Conservation (phyloP, 2,329 filamentous ascomycete species). For the Rhynchosporium agropyri region DNA sequence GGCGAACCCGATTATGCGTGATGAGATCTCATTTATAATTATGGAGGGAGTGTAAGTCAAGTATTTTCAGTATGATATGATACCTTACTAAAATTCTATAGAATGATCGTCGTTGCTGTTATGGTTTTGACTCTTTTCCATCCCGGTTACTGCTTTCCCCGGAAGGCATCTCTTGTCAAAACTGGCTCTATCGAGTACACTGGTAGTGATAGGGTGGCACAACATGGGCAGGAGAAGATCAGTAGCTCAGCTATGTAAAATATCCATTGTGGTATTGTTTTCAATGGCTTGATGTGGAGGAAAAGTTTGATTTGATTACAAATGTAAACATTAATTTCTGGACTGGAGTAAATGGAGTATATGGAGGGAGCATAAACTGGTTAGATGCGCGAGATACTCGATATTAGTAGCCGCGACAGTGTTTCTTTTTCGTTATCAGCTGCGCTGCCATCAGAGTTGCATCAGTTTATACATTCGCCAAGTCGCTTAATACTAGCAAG, state of each 20-base stretch:
- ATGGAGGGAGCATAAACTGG: neutral
- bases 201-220: slow-evolving; percentile 7
- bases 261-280: no score
- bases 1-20: slow-evolving; percentile 65
- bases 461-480: no score
- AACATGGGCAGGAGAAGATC: slow-evolving; percentile 12
- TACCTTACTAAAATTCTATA: slow-evolving; percentile 5
- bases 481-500: no score
- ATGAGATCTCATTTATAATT: slow-evolving; percentile 60
- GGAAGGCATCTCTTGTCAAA: slow-evolving; percentile 4
- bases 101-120: slow-evolving; percentile 52
- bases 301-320: neutral
- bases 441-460: no score
- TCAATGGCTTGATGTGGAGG: neutral
- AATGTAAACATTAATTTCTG: neutral
- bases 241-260: neutral
- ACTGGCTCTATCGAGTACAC: slow-evolving; percentile 2
- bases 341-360: neutral
- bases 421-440: no score
- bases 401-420: no score
- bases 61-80: neutral
- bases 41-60: slow-evolving; percentile 55
- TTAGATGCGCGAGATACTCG: no score
- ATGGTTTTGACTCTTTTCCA: slow-evolving; percentile 51
- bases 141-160: slow-evolving; percentile 40